Percentiles rank a stretch among this genome's conserved stretches.
These are phyloP conservation scores for Fraxinus latifolia DNA, from an alignment of 305 asterid species.

Conservation along the genomic window DNA sequence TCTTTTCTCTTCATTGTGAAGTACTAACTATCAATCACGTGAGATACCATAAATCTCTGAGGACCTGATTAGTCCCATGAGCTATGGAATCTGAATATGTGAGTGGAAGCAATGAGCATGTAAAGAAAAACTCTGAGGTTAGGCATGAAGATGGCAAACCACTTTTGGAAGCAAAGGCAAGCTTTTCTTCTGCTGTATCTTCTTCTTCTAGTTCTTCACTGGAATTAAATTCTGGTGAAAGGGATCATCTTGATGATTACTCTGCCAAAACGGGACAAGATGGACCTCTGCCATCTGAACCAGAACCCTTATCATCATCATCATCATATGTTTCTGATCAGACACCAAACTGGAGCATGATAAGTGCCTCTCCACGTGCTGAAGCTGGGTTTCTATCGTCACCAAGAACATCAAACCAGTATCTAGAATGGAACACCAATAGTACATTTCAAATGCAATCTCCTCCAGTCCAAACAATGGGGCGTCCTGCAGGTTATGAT, in stretches of 20 bases:
- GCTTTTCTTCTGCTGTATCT: slow-evolving; percentile 25
- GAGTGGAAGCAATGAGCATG: slow-evolving; percentile 26
- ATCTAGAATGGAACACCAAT: slow-evolving; percentile 26
- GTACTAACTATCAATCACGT: neutral
- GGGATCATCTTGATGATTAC: slow-evolving; percentile 20
- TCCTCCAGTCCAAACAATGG: slow-evolving; percentile 57
- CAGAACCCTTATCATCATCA: slow-evolving; percentile 17
- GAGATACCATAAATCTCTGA: slow-evolving; percentile 9
- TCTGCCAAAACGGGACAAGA: slow-evolving; percentile 23
- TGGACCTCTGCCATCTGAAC: slow-evolving; percentile 20
- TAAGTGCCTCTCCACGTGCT: slow-evolving; percentile 42
- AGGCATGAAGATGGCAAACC: slow-evolving; percentile 21
- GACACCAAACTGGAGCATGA: slow-evolving; percentile 52
- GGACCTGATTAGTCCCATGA: slow-evolving; percentile 8
- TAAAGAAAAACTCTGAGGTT: slow-evolving; percentile 19
- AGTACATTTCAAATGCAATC: slow-evolving; percentile 32
- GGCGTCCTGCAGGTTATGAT: slow-evolving; percentile 51
- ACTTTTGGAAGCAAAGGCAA: slow-evolving; percentile 18
- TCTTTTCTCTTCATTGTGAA: slow-evolving; percentile 11
- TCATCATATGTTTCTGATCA: slow-evolving; percentile 27
- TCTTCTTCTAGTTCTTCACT: slow-evolving; percentile 26
- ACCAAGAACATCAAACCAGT: neutral
- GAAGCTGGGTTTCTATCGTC: slow-evolving; percentile 23
- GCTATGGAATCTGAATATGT: slow-evolving; percentile 32
- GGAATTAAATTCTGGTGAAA: slow-evolving; percentile 19